Conservation (phyloP, 192 early-diverging fungal species). For the Podila epicladia region DNA sequence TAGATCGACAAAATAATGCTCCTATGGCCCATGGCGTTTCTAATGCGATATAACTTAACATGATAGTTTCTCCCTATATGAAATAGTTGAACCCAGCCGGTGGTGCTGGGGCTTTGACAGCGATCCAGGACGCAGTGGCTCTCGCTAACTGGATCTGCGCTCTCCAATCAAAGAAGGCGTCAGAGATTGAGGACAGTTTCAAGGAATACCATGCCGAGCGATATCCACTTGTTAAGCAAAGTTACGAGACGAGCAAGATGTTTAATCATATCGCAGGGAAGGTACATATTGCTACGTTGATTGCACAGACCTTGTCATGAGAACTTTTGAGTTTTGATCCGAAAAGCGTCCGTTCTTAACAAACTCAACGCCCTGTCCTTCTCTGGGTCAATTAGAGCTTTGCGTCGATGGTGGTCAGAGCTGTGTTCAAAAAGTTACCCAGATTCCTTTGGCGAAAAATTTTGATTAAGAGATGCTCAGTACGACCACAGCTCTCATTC, state of each 20-base stretch:
- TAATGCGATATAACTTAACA: not conserved
- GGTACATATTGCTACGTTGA: not conserved
- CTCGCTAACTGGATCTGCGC: conserved; percentile 8
- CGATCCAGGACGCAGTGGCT: conserved; percentile 4
- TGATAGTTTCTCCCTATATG: not conserved
- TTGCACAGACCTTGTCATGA: too few species aligned
- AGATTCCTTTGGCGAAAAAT: not conserved
- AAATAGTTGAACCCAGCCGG: conserved; percentile 2
- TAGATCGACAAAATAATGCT: too few species aligned
- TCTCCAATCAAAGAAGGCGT: not conserved
- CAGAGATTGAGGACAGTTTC: not conserved
- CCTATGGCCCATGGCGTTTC: too few species aligned
- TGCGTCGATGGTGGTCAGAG: not conserved
- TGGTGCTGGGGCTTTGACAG: not conserved
- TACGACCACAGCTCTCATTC: not conserved
- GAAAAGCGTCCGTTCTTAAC: not conserved
- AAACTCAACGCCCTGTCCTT: not conserved
- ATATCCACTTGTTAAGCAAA: not conserved
- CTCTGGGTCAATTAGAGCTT: not conserved
- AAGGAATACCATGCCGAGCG: not conserved
- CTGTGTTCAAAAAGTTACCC: not conserved
- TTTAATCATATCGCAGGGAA: conserved; percentile 3
- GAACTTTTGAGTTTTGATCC: too few species aligned
- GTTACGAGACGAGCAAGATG: not conserved
- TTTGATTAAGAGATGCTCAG: not conserved